Conservation (phyloP, 306 rosid species). For the Herpetospermum pedunculosum region DNA sequence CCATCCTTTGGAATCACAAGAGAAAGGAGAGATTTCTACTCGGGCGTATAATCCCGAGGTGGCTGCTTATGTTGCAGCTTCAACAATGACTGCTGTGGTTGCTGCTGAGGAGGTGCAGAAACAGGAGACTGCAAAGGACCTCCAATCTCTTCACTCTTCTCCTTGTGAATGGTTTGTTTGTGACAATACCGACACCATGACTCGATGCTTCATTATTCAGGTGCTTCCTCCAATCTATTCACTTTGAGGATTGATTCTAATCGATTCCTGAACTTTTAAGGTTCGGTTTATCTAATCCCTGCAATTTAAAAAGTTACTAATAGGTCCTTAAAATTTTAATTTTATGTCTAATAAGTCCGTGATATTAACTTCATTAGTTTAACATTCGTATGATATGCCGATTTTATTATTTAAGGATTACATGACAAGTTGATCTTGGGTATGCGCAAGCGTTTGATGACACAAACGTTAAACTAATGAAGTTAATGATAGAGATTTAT, state of each 20-base stretch:
- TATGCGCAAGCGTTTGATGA: neutral
- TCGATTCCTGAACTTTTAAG: neutral
- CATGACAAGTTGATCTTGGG: neutral
- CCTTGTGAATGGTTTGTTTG: conserved; percentile 97
- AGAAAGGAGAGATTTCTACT: conserved; percentile 30
- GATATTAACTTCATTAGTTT: neutral
- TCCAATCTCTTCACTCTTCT: conserved; percentile 73
- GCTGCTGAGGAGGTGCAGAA: conserved; percentile 77
- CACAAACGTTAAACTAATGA: neutral
- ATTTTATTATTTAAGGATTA: too few relatives aligned
- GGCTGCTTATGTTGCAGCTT: conserved; percentile 72
- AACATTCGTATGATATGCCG: neutral
- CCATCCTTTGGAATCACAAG: conserved; percentile 23
- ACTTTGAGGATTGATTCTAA: neutral
- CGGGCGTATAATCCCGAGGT: conserved; percentile 52
- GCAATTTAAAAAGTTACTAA: neutral
- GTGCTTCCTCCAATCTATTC: conserved; percentile 15
- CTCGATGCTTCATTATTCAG: conserved; percentile 89
- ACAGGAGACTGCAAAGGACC: conserved; percentile 69
- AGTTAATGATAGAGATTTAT: neutral
- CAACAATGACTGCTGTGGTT: conserved; percentile 83
- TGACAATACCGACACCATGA: conserved; percentile 57
- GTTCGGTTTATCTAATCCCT: neutral
- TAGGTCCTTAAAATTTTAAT: neutral
- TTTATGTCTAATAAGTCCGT: neutral